Evolutionary conservation across 1,284 basidiomycete species (phyloP), one percentile per base, ranked within the genome.

Genomic region (Naganishia sp.): DNA sequence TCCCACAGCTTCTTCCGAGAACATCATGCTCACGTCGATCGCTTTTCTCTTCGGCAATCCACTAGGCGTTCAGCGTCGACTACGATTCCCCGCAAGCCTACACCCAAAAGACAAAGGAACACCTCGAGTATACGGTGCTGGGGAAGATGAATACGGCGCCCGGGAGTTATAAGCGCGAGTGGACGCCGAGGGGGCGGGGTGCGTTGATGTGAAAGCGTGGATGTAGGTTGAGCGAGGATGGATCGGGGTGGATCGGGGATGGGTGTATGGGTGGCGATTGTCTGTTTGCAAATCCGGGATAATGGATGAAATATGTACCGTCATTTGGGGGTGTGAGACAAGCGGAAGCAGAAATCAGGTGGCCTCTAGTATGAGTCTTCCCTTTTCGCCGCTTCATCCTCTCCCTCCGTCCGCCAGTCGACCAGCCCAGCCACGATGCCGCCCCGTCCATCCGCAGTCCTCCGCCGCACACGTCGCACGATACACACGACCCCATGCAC

Each of bases 61-160:
- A 9, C 48, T 39, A 61, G 59, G 59, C 54, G 3, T 66, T 66
- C 43, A 59, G 55, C 1, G 64, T 66, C 55, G 64, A 66, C 33
- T 66, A 66, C 43, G 64, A 66, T 36, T 33, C 64, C 5, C 64
- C 64, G 31, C 56, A 66, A 28, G 64, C 55, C 6, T 59, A 59
- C 56, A 66, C 64, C 33, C 16, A 28, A n/a, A 36, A 48, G 43
- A 53, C 44, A 36, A 66, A 66, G 64, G 64, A 66, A 50, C 64
- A 66, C 56, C 39, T 66, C 39, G 64, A 66, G 55, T 66, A 66
- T 43, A 66, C 64, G 23, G 64, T 66, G 28, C 39, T 66, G 56
- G 56, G 49, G 31, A 66, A 66, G 64, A 50, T 66, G 25, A 66
- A 66, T 45, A 66, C 64, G 4, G 48, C 56, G 21, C 56, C 56